Evolutionary conservation across 2,329 filamentous ascomycete genomes (phyloP).

Genomic region (Dothideomycetes sp.): DNA sequence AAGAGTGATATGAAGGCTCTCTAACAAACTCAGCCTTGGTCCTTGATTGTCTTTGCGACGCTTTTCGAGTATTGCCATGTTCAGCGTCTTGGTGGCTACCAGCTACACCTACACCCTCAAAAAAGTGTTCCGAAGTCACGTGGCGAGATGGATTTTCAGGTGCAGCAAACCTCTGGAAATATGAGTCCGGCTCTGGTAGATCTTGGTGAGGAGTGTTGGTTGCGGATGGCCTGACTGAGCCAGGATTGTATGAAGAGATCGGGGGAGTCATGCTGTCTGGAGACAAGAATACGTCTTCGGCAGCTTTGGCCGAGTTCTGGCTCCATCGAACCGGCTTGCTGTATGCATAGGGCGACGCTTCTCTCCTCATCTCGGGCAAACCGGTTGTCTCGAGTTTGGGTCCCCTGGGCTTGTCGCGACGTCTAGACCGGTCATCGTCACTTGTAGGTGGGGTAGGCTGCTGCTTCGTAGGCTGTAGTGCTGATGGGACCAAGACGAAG

Average conservation of each 20-base stretch:
- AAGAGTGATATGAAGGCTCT: constrained; percentile 2
- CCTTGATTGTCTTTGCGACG: neutral
- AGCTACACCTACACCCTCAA: too few relatives aligned
- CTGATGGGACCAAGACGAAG: constrained; percentile 47
- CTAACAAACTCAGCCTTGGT: constrained; percentile 7
- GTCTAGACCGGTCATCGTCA: constrained; percentile 27
- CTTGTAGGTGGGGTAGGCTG: constrained; percentile 28
- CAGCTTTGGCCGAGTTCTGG: constrained; percentile 20
- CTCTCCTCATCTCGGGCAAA: constrained; percentile 33
- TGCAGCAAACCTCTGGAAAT: too few relatives aligned
- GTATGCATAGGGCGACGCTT: constrained; percentile 38
- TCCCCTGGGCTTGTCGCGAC: constrained; percentile 22
- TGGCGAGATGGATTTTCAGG: too few relatives aligned
- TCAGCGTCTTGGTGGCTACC: too few relatives aligned
- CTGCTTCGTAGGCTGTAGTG: constrained; percentile 15
- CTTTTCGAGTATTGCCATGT: too few relatives aligned
- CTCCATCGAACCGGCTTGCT: constrained; percentile 23
- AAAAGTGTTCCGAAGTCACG: too few relatives aligned
- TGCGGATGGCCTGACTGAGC: neutral
- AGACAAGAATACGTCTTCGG: constrained; percentile 36
- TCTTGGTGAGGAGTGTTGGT: neutral
- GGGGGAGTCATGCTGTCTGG: constrained; percentile 39
- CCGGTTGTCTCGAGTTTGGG: constrained; percentile 25
- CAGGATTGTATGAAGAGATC: constrained; percentile 18
- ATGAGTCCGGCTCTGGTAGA: too few relatives aligned